Evolutionary conservation across 768 basidiomycete genomes (phyloP).

Genomic region (Pleurotus tuber-regium): DNA sequence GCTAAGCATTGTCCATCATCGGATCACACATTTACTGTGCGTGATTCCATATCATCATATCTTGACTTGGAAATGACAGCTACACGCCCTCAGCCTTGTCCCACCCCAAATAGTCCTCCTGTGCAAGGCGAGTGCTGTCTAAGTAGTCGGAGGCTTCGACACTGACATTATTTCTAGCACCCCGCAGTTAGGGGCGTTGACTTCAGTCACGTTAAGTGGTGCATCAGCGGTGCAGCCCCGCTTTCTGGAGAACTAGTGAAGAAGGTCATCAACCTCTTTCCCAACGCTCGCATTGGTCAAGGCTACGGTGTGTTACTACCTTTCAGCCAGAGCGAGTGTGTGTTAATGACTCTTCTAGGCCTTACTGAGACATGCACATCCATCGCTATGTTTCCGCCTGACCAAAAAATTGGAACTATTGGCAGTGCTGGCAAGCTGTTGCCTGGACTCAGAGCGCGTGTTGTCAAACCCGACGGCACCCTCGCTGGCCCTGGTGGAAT

Average conservation of each 20-base stretch:
- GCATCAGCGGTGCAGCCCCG: conserved; percentile 63
- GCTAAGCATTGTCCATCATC: conserved; percentile 50
- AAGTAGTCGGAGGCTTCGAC: background rate
- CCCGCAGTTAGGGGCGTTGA: conserved; percentile 48
- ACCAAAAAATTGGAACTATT: conserved; percentile 41
- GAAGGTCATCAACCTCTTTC: conserved; percentile 42
- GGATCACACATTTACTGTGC: conserved; percentile 55
- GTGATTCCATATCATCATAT: conserved; percentile 14
- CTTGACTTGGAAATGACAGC: background rate
- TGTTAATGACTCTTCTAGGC: no score
- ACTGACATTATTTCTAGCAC: conserved; percentile 33
- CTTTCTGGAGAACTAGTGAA: conserved; percentile 54
- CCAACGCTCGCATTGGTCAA: conserved; percentile 63
- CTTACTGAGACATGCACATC: conserved; percentile 64
- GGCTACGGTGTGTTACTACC: conserved; percentile 47
- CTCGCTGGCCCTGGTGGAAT: conserved; percentile 36
- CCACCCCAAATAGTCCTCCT: conserved; percentile 65
- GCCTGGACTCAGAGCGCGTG: conserved; percentile 44
- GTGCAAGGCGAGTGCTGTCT: conserved; percentile 51
- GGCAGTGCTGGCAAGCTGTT: conserved; percentile 60
- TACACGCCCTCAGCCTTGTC: conserved; percentile 37
- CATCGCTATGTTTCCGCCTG: conserved; percentile 43
- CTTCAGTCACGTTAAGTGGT: conserved; percentile 49
- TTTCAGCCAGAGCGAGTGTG: no score
- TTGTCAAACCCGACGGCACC: conserved; percentile 43